These are phyloP conservation scores for Sugiyamaella castrensis DNA, from an alignment of 1,139 yeast species.

Conservation along the genomic window DNA sequence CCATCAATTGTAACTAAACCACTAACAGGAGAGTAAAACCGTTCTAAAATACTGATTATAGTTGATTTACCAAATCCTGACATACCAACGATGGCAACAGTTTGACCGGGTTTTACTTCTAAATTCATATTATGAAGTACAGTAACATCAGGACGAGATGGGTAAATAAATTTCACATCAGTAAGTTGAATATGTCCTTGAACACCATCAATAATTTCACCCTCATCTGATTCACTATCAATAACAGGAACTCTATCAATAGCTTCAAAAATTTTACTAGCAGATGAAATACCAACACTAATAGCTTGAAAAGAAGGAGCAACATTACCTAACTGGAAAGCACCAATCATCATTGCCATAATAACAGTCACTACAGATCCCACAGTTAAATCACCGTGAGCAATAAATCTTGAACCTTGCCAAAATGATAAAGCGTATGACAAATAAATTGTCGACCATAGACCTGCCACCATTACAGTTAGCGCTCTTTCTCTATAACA, in stretches of 20 bases:
- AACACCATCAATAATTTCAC: slow-evolving; percentile 36
- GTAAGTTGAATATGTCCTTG: slow-evolving; percentile 57
- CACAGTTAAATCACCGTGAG: slow-evolving; percentile 33
- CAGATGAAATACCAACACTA: slow-evolving; percentile 43
- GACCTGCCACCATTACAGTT: slow-evolving; percentile 37
- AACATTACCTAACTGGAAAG: slow-evolving; percentile 42
- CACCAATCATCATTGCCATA: slow-evolving; percentile 43
- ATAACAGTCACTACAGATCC: slow-evolving; percentile 39
- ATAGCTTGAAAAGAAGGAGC: slow-evolving; percentile 43
- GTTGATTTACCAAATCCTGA: slow-evolving; percentile 94
- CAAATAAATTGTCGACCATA: slow-evolving; percentile 40
- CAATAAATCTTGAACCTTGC: slow-evolving; percentile 44
- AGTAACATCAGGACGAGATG: slow-evolving; percentile 74
- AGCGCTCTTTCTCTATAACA: slow-evolving; percentile 35
- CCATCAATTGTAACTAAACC: slow-evolving; percentile 73
- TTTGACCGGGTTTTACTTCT: slow-evolving; percentile 63
- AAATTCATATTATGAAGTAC: slow-evolving; percentile 67
- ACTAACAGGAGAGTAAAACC: slow-evolving; percentile 60
- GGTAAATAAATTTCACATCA: slow-evolving; percentile 72
- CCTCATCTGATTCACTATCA: slow-evolving; percentile 35
- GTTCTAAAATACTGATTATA: slow-evolving; percentile 64
- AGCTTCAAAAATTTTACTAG: slow-evolving; percentile 42
- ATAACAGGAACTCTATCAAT: slow-evolving; percentile 42
- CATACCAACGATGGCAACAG: slow-evolving; percentile 86
- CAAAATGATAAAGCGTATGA: slow-evolving; percentile 45